Conservation (phyloP, 2,329 filamentous ascomycete genomes). For the Exophiala bonariae region DNA sequence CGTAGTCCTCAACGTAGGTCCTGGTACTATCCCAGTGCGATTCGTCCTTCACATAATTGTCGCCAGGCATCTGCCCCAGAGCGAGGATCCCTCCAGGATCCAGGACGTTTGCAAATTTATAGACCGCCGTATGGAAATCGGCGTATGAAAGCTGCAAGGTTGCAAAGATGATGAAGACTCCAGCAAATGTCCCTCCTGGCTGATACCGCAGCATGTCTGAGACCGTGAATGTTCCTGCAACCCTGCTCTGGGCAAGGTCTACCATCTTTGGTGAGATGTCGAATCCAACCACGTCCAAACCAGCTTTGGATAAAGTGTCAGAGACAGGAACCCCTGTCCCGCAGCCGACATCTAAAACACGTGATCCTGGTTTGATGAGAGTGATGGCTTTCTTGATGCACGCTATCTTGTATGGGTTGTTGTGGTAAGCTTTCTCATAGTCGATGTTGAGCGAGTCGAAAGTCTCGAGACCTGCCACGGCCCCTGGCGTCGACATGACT, state of each 20-base stretch:
- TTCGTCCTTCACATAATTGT: conserved; percentile 24
- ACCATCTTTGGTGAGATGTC: conserved; percentile 35
- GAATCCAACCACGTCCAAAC: conserved; percentile 31
- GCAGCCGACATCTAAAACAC: conserved; percentile 34
- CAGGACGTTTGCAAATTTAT: conserved; percentile 27
- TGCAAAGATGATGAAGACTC: conserved; percentile 33
- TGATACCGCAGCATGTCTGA: conserved; percentile 30
- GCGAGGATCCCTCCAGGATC: conserved; percentile 29
- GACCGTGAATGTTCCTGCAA: conserved; percentile 25
- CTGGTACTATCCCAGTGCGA: conserved; percentile 27
- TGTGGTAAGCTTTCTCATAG: conserved; percentile 32
- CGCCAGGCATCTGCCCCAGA: conserved; percentile 31
- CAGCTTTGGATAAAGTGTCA: conserved; percentile 29
- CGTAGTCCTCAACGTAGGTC: conserved; percentile 28
- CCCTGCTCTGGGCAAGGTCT: conserved; percentile 24
- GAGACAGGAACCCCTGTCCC: conserved; percentile 35
- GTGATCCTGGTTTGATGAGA: conserved; percentile 13
- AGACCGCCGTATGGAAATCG: conserved; percentile 28
- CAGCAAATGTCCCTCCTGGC: conserved; percentile 27
- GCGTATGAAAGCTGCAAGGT: conserved; percentile 31
- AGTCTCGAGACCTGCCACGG: conserved; percentile 26
- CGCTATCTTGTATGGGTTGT: conserved; percentile 30
- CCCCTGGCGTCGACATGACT: conserved; percentile 21
- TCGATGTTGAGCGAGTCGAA: conserved; percentile 31
- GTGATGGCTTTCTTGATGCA: conserved; percentile 25